Base-by-base conservation (phyloP, 768 basidiomycete species). In the Pisolithus albus region DNA sequence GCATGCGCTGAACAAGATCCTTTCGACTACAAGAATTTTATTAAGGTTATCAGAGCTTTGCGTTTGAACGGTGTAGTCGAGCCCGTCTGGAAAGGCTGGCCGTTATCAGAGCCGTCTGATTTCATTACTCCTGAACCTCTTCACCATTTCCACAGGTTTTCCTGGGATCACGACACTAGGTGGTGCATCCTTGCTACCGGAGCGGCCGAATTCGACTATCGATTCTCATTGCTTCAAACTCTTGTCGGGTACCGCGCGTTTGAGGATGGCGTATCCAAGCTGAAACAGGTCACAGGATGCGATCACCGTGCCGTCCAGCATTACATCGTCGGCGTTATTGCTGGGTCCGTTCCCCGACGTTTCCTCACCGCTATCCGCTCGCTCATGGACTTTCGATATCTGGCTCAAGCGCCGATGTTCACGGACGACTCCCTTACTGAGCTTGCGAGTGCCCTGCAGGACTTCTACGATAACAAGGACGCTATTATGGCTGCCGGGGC, bases 231-330 rank as follows among this genome's bases (percentile, higher is more conserved):
- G n/a, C 58, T 76, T 9, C 72, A 74, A 21, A 61, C 65, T 13
- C 61, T 58, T 32, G 61, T 62, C 7, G 70, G 70, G 2, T 71
- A 64, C 56, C 55, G 63, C n/a, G 67, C 69, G n/a, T 76, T 74
- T 47, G 54, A 58, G 16, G 64, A 70, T 16, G 74, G 74, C 0
- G 67, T 76, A 9, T 72, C 69, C 10, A 54, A 56, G n/a, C 45
- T 76, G 24, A 75, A 75, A 46, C 73, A 75, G 52, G 65, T 70
- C 8, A 72, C 71, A 7, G 72, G 73, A 3, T 46, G 62, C 13
- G 72, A 74, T 40, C 70, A 74, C 49, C 53, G 63, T 2, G 63
- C 75, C 18, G 57, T 74, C 4, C 64, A 75, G 53, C 49, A 59
- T 2, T 66, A 68, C 46, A 53, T 75, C 10, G 47, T 76, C 18